These are phyloP conservation scores for Aspergillus latus DNA, from an alignment of 2,329 filamentous ascomycete genomes.

Conservation along the genomic window DNA sequence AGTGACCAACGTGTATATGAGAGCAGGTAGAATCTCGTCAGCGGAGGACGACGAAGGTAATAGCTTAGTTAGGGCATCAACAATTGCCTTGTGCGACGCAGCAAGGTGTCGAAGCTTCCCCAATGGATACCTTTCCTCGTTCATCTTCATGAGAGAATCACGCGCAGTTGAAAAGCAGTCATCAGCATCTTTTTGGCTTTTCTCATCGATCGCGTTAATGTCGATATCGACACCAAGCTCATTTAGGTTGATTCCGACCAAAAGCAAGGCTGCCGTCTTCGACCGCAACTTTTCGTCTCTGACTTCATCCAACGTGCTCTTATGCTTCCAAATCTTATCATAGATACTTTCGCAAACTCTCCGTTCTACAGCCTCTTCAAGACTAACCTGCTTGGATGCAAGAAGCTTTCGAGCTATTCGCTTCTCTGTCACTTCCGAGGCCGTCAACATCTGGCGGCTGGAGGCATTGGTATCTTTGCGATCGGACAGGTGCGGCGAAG, in stretches of 20 bases:
- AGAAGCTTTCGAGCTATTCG: conserved; percentile 75
- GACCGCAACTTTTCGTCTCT: conserved; percentile 92
- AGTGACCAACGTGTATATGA: conserved; percentile 95
- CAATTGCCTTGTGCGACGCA: conserved; percentile 87
- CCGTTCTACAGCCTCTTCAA: conserved; percentile 91
- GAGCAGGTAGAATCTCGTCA: conserved; percentile 93
- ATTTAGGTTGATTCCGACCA: conserved; percentile 87
- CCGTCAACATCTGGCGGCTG: conserved; percentile 85
- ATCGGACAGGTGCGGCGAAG: conserved; percentile 57
- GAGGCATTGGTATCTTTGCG: conserved; percentile 45
- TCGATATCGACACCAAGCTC: conserved; percentile 80
- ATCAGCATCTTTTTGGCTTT: conserved; percentile 67
- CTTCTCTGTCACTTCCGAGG: conserved; percentile 76
- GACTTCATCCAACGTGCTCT: conserved; percentile 88
- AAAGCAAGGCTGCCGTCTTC: conserved; percentile 81
- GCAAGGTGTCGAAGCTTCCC: conserved; percentile 90
- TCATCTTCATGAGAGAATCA: conserved; percentile 74
- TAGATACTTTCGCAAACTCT: conserved; percentile 84
- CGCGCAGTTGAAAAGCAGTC: conserved; percentile 71
- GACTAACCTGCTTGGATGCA: conserved; percentile 70
- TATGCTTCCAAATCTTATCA: conserved; percentile 83
- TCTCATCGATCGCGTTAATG: conserved; percentile 52
- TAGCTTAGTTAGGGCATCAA: conserved; percentile 72
- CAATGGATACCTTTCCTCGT: conserved; percentile 79
- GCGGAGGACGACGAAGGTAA: conserved; percentile 78